A percentile compares a stretch with the other conserved stretches of the same genome.
Conservation (phyloP, 345 rosid species). For the Crucihimalaya himalaica region DNA sequence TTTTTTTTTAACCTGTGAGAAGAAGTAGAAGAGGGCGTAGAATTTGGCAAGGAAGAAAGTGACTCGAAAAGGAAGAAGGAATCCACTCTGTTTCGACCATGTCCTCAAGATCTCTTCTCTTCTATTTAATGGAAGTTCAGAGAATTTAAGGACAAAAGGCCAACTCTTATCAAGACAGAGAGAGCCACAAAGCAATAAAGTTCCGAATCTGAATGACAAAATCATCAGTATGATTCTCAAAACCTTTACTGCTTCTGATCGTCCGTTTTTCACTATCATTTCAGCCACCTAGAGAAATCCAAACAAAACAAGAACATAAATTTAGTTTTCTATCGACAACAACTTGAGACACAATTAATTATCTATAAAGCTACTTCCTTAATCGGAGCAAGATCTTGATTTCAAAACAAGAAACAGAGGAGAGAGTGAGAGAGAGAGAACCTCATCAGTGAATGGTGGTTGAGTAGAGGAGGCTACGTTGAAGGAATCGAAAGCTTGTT, state of each 20-base stretch:
- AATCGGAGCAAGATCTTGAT: not conserved
- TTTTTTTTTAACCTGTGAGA: constrained; percentile 48
- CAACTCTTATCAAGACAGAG: constrained; percentile 56
- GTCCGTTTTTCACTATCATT: constrained; percentile 47
- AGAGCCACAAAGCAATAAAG: constrained; percentile 67
- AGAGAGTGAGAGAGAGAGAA: not conserved
- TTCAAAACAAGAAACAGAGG: not conserved
- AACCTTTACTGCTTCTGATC: constrained; percentile 42
- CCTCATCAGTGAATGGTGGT: constrained; percentile 68
- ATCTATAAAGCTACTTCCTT: not conserved
- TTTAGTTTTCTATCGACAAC: not conserved
- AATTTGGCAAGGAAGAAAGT: constrained; percentile 55
- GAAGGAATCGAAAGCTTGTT: constrained; percentile 41
- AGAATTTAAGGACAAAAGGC: constrained; percentile 75
- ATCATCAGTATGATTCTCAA: constrained; percentile 48
- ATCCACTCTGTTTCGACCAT: constrained; percentile 53
- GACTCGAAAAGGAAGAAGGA: constrained; percentile 48
- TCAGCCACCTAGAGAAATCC: constrained; percentile 49
- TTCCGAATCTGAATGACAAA: constrained; percentile 67
- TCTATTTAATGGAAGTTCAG: constrained; percentile 55
- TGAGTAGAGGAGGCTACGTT: constrained; percentile 58
- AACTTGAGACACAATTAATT: not conserved
- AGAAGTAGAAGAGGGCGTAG: constrained; percentile 54
- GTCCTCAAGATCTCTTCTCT: constrained; percentile 57
- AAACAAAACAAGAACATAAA: not conserved